Evolutionary conservation across 129 eudicot genomes (phyloP), one percentile per base, ranked within the genome.

Genomic region (Arctium minus): DNA sequence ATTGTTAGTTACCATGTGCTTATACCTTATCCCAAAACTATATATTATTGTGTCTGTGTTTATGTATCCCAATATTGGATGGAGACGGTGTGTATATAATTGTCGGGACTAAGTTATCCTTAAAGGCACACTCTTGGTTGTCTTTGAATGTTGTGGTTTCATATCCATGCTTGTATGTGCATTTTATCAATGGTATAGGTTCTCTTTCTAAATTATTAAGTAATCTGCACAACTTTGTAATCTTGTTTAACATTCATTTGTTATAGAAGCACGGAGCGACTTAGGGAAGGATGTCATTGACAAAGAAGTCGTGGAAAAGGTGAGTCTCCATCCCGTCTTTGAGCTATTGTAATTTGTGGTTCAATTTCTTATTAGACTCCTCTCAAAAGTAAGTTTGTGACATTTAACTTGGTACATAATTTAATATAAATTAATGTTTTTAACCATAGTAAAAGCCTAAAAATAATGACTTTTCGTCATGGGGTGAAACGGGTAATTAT

Each of bases 221-320:
- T 53, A 36, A 17, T 37, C 22, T 71, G 42, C 31, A 78, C 22
- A 27, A 78, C 40, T 62, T 65, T 76, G 33, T 33, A 6, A 22
- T 68, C 29, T 71, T 17, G 11, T 56, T 22, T 68, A 31, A 12
- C 18, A 2, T 60, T 73, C 8, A 31, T 71, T 76, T 72, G 42
- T 84, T 90, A 48, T 89, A 96, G 99, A 93, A 86, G 98, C 99
- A 83, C 86, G 86, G 64, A 64, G 18, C 62, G 97, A 90, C 62
- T 82, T 93, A 60, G 93, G 93, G 72, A 93, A 96, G 82, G 81
- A 64, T 33, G 86, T 31, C 42, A 90, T 96, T 29, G 97, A 96
- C 82, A 93, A 89, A 84, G 99, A 96, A 88, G 98, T 93, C 22
- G 99, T 96, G 82, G 97, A 93, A 84, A 93, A 93, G 96, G 97